Evolutionary conservation across 139 green algal genomes (phyloP), one percentile per base, ranked within the genome.

Genomic region (Pycnococcus provasolii): DNA sequence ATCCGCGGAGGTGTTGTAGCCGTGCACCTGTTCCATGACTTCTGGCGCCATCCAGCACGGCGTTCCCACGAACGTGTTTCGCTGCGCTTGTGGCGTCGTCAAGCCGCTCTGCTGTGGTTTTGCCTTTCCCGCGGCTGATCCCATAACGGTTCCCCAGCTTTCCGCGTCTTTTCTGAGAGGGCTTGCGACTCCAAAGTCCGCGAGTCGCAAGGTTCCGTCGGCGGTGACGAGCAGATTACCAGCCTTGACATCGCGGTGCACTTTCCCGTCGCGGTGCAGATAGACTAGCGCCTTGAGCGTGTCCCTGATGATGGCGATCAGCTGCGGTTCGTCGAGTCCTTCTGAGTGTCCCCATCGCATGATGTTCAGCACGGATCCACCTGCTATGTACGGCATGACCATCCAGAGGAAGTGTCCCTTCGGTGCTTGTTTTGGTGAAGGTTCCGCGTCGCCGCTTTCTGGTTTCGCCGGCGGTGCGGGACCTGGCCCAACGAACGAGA

Each of bases 11-110:
- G 67, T 78, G 59, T 81, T 71, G 45, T 81, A 81, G 37, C 75
- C 75, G 42, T 75, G 40, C 6, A 71, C 85, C 76, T 96, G 88
- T 81, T 97, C 88, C 92, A 99, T 96, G 55, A 98, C 93, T 81
- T 99, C 93, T 0, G 92, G 93, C 11, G 93, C 93, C 93, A 99
- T 99, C 92, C 92, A 97, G 82, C 90, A 95, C 26, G 90, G 90
- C 42, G 89, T 95, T 40, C 85, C 89, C 39, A 93, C 85, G 74
- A 94, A 94, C 1, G 81, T 86, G 47, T 80, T 67, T 53, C 69
- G 52, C 67, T 48, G 59, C 13, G 57, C 55, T 13, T 58, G 26
- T 26, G 26, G 26, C 26, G 26, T 26, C 26, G 26, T 9, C 40
- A 67, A 53, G 37, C 54, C 43, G 11, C 42, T n/a, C 11, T 57